Evolutionary conservation across 352 stramenopile genomes (phyloP), one percentile per base, ranked within the genome.

Genomic region (Plasmopara muralis): DNA sequence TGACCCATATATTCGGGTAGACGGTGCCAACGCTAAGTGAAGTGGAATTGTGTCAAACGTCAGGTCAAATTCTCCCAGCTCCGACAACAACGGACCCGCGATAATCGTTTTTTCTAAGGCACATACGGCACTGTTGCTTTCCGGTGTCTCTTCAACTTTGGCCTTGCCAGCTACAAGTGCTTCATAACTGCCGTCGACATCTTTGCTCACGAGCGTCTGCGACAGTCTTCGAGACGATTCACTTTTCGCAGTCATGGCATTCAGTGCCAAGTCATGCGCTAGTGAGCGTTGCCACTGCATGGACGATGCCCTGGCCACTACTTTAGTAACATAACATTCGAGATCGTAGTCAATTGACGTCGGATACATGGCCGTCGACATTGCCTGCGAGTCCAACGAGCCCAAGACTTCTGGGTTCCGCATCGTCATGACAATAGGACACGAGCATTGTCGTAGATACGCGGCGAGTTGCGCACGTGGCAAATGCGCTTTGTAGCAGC

Each of bases 341-440:
- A 61, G 53, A 43, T 71, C 46, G 50, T 86, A 85, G 39, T 90
- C 80, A 39, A 67, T 63, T 39, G 75, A 87, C 28, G 72, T 48
- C 14, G 80, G 80, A 47, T 87, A 90, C 71, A 90, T 85, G 25
- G 80, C 80, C 0, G 80, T 90, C 6, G 68, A 77, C 48, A 86
- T 61, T 16, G 73, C 67, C 14, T 68, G 68, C 40, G 77, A 88
- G 63, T 85, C 80, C 7, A 83, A 64, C 0, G 71, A 69, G 4
- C 77, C 80, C 40, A 85, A 87, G 10, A 81, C 46, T 43, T 69
- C 58, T 1, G 80, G 80, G 34, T 79, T 74, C 7, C 80, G 70
- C 38, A 90, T 55, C 41, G 77, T 88, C 58, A 88, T 75, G 41
- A 75, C 73, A 48, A 90, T 76, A 29, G 80, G 77, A 29, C 68